Conservation (phyloP, 495 filamentous ascomycete genomes). For the Clavariopsis aquatica region DNA sequence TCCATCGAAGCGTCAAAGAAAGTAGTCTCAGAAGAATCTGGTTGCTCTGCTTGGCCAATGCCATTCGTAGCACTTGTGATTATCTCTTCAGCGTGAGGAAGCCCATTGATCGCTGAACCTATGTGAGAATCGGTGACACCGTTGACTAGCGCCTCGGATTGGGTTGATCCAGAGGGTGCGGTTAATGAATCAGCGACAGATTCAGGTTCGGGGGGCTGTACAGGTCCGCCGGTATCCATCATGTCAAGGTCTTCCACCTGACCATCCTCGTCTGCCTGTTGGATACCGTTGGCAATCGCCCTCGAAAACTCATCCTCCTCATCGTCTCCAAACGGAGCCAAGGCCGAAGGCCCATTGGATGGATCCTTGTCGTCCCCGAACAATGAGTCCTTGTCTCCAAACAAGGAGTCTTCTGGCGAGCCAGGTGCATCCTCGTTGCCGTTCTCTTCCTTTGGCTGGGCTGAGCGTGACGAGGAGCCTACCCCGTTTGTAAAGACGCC, state of each 20-base stretch:
- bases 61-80: constrained; percentile 18
- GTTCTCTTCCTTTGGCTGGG: constrained; percentile 28
- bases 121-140: constrained; percentile 21
- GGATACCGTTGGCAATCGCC: constrained; percentile 63
- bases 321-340: constrained; percentile 53
- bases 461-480: constrained; percentile 12
- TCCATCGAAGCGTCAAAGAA: constrained; percentile 88
- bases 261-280: constrained; percentile 51
- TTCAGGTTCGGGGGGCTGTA: constrained; percentile 37
- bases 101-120: constrained; percentile 46
- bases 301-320: constrained; percentile 86
- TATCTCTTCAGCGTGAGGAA: constrained; percentile 55
- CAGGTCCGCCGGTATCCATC: constrained; percentile 43
- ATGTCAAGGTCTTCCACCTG: constrained; percentile 50
- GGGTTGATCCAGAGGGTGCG: constrained; percentile 12
- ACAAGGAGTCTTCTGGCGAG: constrained; percentile 70
- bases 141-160: constrained; percentile 9
- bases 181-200: constrained; percentile 11
- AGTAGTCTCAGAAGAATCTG: constrained; percentile 59
- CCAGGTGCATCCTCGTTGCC: constrained; percentile 50
- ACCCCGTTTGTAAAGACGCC: constrained; percentile 54
- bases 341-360: constrained; percentile 28
- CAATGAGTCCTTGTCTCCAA: constrained; percentile 67
- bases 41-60: constrained; percentile 40
- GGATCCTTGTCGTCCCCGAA: constrained; percentile 73